phyloP scores from a whole-genome alignment of 129 eudicot species.

The Flaveria sonorensis region DNA sequence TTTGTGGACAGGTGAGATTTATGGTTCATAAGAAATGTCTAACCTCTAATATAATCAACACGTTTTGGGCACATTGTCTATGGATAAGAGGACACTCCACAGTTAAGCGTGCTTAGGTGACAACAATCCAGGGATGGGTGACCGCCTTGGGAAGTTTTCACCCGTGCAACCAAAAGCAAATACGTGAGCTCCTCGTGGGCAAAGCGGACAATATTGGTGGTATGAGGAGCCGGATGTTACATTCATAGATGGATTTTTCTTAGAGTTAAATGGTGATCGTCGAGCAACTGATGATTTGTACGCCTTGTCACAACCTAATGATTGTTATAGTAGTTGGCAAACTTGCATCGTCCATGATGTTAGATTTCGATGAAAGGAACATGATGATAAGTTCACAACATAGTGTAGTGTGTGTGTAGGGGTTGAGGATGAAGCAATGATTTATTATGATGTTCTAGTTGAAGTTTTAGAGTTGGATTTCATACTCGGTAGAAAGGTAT shows the following conservation, averaged over 20 bases:
- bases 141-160: too few relatives aligned
- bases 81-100: too few relatives aligned
- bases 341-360: slow-evolving; percentile 9
- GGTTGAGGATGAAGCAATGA: background rate
- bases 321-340: slow-evolving; percentile 15
- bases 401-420: slow-evolving; percentile 5
- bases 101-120: too few relatives aligned
- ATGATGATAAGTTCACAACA: slow-evolving; percentile 9
- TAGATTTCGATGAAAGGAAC: slow-evolving; percentile 16
- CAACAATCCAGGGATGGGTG: too few relatives aligned
- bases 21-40: too few relatives aligned
- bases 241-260: slow-evolving; percentile 15
- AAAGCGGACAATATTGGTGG: too few relatives aligned
- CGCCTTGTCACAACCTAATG: slow-evolving; percentile 8
- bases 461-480: slow-evolving; percentile 5
- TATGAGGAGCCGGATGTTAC: too few relatives aligned
- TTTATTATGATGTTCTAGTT: slow-evolving; percentile 13
- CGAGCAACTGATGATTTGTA: slow-evolving; percentile 14
- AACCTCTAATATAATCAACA: too few relatives aligned
- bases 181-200: too few relatives aligned
- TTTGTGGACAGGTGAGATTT: too few relatives aligned
- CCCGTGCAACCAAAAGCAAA: too few relatives aligned
- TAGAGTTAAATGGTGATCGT: background rate
- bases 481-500: slow-evolving; percentile 10
- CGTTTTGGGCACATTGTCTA: too few relatives aligned